These are phyloP conservation scores for Fusarium sororula DNA, from an alignment of 2,329 filamentous ascomycete genomes.

Conservation along the genomic window DNA sequence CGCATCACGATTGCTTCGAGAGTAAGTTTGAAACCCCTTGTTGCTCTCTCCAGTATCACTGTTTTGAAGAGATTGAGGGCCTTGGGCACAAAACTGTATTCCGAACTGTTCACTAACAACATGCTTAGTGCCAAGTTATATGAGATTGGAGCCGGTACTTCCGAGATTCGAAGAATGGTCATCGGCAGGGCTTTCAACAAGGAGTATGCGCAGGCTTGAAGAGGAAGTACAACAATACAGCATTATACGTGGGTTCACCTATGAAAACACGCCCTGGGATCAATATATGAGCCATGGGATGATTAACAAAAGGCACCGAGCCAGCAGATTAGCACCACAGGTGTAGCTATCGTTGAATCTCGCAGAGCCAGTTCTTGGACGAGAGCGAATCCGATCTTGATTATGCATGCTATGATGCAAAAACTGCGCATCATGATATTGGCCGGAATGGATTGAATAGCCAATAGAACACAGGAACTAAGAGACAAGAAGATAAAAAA, in stretches of 20 bases:
- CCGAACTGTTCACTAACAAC: constrained; percentile 42
- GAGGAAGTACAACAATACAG: neutral
- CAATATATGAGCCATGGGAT: neutral
- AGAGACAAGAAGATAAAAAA: neutral
- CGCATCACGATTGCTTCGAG: constrained; percentile 82
- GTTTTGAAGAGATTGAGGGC: neutral
- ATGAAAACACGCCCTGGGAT: neutral
- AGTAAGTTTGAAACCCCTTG: constrained; percentile 53
- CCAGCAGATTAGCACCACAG: neutral
- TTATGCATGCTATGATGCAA: constrained; percentile 1
- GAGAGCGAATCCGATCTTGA: neutral
- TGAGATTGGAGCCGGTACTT: constrained; percentile 96
- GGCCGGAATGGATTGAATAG: neutral
- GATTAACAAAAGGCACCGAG: neutral
- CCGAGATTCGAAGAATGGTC: constrained; percentile 92
- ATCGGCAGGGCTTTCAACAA: constrained; percentile 93
- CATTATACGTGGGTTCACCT: neutral
- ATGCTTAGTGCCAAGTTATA: constrained; percentile 75
- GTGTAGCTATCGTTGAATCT: constrained; percentile 8
- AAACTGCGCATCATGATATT: neutral
- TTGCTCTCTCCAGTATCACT: neutral
- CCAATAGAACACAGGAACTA: neutral
- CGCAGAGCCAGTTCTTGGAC: neutral
- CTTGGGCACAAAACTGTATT: neutral
- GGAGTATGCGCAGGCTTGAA: constrained; percentile 67